phyloP scores from a whole-genome alignment of 257 asterid species.

The Nicotiana noctiflora region DNA sequence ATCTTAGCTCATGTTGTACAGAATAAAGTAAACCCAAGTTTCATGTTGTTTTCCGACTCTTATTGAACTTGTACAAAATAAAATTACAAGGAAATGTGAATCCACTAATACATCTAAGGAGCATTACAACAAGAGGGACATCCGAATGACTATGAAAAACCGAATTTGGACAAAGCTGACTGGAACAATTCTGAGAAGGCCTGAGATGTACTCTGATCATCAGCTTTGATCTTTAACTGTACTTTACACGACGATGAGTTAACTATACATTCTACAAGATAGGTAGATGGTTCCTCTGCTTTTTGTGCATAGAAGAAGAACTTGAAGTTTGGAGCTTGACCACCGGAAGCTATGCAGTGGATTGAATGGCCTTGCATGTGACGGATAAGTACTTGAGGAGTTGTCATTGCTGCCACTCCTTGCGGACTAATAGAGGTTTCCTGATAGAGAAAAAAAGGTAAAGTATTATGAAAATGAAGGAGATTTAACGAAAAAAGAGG shows the following conservation, averaged over 20 bases:
- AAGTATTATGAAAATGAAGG: background rate
- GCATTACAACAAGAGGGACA: slow-evolving; percentile 2
- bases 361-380: slow-evolving; percentile 80
- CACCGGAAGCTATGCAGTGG: slow-evolving; percentile 96
- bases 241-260: slow-evolving; percentile 78
- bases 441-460: slow-evolving; percentile 27
- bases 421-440: slow-evolving; percentile 68
- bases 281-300: slow-evolving; percentile 53
- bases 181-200: slow-evolving; percentile 70
- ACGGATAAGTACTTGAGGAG: slow-evolving; percentile 67
- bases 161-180: slow-evolving; percentile 61
- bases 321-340: slow-evolving; percentile 88
- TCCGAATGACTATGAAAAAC: slow-evolving; percentile 25
- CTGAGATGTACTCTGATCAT: slow-evolving; percentile 67
- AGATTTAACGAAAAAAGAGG: background rate
- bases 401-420: slow-evolving; percentile 67
- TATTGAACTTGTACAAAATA: background rate
- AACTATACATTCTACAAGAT: slow-evolving; percentile 74
- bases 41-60: background rate
- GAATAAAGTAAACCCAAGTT: background rate
- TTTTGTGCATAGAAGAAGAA: slow-evolving; percentile 87
- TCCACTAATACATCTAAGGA: background rate
- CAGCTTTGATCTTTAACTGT: slow-evolving; percentile 84
- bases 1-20: background rate
- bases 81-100: background rate